phyloP scores from a whole-genome alignment of 768 basidiomycete genomes.

The Gautieria morchelliformis region DNA sequence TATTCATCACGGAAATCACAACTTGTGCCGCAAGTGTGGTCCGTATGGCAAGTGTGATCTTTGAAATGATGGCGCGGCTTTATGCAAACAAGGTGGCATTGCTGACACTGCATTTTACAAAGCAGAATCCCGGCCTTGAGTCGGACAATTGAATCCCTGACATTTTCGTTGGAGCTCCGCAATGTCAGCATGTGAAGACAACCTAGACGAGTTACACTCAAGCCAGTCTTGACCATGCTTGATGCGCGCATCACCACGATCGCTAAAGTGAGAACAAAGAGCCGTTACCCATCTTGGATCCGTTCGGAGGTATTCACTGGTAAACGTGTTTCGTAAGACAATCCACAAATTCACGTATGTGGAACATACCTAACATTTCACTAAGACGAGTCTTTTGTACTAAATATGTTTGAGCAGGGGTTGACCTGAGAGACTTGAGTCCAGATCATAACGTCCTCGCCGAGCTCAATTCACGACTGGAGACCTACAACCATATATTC shows the following conservation, averaged over 20 bases:
- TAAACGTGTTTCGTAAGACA: neutral
- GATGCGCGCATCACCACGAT: conserved; percentile 33
- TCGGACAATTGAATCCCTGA: conserved; percentile 33
- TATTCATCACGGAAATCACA: conserved; percentile 36
- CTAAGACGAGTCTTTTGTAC: no score
- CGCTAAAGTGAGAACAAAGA: conserved; percentile 30
- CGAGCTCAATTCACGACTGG: no score
- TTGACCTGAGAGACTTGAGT: no score
- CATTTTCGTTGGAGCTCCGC: conserved; percentile 35
- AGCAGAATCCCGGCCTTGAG: conserved; percentile 36
- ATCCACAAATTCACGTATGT: no score
- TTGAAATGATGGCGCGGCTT: conserved; percentile 35
- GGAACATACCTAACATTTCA: neutral
- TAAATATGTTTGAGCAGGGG: no score
- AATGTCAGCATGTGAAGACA: conserved; percentile 36
- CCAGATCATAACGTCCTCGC: no score
- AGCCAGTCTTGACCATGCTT: conserved; percentile 45
- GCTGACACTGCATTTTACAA: conserved; percentile 37
- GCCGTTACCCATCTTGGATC: conserved; percentile 35
- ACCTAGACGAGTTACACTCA: conserved; percentile 36
- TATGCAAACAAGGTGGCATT: conserved; percentile 42
- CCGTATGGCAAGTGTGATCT: conserved; percentile 42
- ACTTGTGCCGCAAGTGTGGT: conserved; percentile 33
- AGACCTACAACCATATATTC: no score
- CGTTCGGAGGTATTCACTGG: conserved; percentile 14